Percentiles rank a stretch among this genome's conserved stretches.
phyloP scores from a whole-genome alignment of 306 rosid species.

The Mimosa bimucronata region DNA sequence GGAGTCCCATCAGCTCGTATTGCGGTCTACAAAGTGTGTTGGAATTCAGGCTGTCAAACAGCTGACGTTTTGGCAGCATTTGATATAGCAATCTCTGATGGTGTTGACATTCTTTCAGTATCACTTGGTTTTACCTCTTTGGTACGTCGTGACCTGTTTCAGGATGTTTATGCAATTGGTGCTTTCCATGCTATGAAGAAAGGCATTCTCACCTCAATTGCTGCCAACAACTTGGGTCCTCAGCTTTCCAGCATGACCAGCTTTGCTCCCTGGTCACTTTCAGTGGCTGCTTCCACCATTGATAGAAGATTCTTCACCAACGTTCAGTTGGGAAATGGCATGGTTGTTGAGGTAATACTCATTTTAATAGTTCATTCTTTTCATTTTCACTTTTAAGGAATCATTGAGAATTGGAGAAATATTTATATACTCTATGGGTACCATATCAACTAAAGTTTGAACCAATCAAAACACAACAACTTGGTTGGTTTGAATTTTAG shows the following conservation, averaged over 20 bases:
- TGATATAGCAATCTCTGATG: constrained; percentile 51
- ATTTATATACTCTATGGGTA: too few relatives aligned
- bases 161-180: neutral
- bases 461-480: too few relatives aligned
- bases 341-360: neutral
- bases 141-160: neutral
- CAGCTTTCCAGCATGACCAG: neutral
- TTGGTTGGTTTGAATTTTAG: too few relatives aligned
- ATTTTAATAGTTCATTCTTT: too few relatives aligned
- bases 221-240: neutral
- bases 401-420: too few relatives aligned
- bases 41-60: neutral
- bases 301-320: neutral
- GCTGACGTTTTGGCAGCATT: constrained; percentile 41
- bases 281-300: neutral
- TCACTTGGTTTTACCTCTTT: neutral
- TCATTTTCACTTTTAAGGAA: too few relatives aligned
- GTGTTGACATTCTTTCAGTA: constrained; percentile 47
- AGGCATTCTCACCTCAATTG: neutral
- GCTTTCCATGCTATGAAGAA: neutral
- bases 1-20: constrained; percentile 35
- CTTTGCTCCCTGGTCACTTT: neutral
- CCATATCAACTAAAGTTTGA: too few relatives aligned
- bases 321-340: neutral
- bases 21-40: constrained; percentile 30